Conservation (phyloP, 495 filamentous ascomycete species). For the Penicillium chermesinum region DNA sequence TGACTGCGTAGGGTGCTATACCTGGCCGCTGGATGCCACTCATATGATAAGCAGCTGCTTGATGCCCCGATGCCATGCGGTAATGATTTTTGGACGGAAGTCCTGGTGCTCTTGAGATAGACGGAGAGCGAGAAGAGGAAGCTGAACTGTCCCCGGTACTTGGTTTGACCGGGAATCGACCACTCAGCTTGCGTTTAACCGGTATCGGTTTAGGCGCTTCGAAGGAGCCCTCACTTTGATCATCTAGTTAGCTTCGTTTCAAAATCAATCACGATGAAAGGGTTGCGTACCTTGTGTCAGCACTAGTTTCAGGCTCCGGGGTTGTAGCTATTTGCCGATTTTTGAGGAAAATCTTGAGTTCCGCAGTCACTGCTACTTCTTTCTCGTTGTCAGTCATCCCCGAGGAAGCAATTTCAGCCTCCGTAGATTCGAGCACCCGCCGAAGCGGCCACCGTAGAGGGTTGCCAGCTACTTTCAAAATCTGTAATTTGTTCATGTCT, state of each 20-base stretch:
- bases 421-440: conserved; percentile 38
- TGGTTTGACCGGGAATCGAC: conserved; percentile 79
- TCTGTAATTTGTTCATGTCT: conserved; percentile 81
- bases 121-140: conserved; percentile 57
- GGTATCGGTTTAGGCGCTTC: conserved; percentile 76
- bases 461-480: conserved; percentile 84
- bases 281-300: conserved; percentile 58
- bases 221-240: conserved; percentile 42
- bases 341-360: conserved; percentile 75
- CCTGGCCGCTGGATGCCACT: conserved; percentile 60
- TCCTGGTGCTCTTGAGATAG: conserved; percentile 59
- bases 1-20: conserved; percentile 59
- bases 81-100: conserved; percentile 74
- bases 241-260: not conserved
- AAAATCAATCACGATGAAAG: conserved; percentile 2
- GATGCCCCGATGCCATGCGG: conserved; percentile 65
- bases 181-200: conserved; percentile 65
- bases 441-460: conserved; percentile 55
- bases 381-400: conserved; percentile 52
- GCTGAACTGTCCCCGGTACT: conserved; percentile 46
- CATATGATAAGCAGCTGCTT: conserved; percentile 52
- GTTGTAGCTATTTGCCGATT: conserved; percentile 47
- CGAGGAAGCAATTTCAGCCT: conserved; percentile 38
- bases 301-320: conserved; percentile 57
- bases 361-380: conserved; percentile 63